Evolutionary conservation across 768 basidiomycete species (phyloP), one percentile per base, ranked within the genome.

Genomic region (Suillus lakei): DNA sequence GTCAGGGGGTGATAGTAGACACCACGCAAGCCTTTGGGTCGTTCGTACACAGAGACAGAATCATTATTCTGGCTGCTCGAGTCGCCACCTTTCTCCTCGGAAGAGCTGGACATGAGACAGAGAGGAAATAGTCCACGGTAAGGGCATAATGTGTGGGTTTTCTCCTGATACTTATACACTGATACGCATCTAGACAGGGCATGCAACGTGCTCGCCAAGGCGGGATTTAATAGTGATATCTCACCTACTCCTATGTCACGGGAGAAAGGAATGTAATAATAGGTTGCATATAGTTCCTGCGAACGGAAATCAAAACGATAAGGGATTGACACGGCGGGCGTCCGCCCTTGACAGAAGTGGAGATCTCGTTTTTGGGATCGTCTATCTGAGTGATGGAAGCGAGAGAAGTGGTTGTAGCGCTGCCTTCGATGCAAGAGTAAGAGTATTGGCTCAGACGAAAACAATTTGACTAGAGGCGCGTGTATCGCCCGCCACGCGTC

Each of bases 1-100:
- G 84, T 86, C 63, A 81, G 69, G n/a, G 87, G 84, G 69, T 88
- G 81, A 68, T 84, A 83, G 73, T 89, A 90, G 23, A 88, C n/a
- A 21, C 84, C 85, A 68, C 77, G 84, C 60, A 86, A 61, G 18
- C 86, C 87, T 5, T 72, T 80, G 4, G 83, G 86, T 46, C 82
- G 81, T 67, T 81, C 75, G 68, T 77, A 80, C 69, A 73, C 30
- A 0, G 34, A 58, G 7, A 28, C 30, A n/a, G 39, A 46, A n/a
- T 58, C 32, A 34, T 41, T 7, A 28, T 65, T 66, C 12, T 36
- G n/a, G 15, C 53, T 48, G 4, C 34, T 51, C 3, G 53, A 43
- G 9, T 7, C 9, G 13, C 30, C 56, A 39, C 44, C 41, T 54
- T 69, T 61, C 66, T 66, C 34, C n/a, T 56, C 34, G n/a, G 34